A percentile compares a stretch with the other conserved stretches of the same genome.
Evolutionary conservation across 805 yeast species (phyloP).

Genomic region (Pichia sporocuriosa): DNA sequence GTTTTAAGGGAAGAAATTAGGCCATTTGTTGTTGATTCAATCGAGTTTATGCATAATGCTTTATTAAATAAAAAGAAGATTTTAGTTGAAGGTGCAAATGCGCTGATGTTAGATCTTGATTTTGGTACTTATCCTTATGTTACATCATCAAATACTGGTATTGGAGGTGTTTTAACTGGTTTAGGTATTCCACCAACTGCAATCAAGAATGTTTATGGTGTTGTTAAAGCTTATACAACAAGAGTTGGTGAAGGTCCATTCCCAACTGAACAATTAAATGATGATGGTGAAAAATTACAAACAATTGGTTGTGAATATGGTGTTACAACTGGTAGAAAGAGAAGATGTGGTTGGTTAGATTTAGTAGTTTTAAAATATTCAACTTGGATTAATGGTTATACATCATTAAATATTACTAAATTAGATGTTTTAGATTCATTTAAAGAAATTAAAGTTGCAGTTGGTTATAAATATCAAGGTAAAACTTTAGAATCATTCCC

Average conservation of each 20-base stretch:
- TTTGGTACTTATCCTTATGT: constrained; percentile 98
- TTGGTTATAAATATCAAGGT: constrained; percentile 76
- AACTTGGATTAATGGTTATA: constrained; percentile 88
- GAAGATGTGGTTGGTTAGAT: constrained; percentile 99
- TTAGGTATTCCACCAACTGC: constrained; percentile 90
- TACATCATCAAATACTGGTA: constrained; percentile 91
- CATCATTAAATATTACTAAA: constrained; percentile 89
- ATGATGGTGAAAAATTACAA: constrained; percentile 80
- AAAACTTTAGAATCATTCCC: constrained; percentile 77
- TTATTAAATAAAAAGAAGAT: constrained; percentile 73
- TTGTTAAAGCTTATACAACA: constrained; percentile 96
- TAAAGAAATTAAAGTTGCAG: constrained; percentile 81
- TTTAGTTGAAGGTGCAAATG: constrained; percentile 96
- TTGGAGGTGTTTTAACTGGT: constrained; percentile 97
- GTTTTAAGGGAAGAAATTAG: constrained; percentile 62
- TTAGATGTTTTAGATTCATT: constrained; percentile 90
- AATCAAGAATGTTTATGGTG: constrained; percentile 82
- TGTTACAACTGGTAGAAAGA: constrained; percentile 97
- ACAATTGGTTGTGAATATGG: constrained; percentile 92
- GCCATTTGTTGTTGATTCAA: constrained; percentile 93
- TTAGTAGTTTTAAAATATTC: constrained; percentile 91
- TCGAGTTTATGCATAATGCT: constrained; percentile 76
- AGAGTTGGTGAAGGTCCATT: constrained; percentile 99
- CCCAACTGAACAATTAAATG: constrained; percentile 94
- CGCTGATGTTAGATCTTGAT: constrained; percentile 94